These are phyloP conservation scores for Populus tremula DNA, from an alignment of 345 rosid genomes.

Conservation along the genomic window DNA sequence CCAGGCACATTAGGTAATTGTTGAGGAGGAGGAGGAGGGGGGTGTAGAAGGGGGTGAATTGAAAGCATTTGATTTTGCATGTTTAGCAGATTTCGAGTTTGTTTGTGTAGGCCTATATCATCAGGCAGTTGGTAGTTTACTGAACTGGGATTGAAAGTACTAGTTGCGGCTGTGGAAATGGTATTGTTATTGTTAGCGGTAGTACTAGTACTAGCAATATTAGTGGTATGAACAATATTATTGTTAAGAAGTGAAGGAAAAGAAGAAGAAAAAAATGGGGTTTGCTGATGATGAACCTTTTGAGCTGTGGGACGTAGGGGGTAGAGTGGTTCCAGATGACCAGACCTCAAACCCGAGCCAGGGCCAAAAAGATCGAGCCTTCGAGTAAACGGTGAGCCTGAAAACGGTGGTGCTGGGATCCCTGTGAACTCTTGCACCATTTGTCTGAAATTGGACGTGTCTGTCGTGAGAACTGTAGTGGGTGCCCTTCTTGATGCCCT, in stretches of 20 bases:
- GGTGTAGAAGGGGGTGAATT: constrained; percentile 36
- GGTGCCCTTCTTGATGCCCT: constrained; percentile 90
- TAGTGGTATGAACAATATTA: constrained; percentile 11
- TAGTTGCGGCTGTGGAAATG: constrained; percentile 10
- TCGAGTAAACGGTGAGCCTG: constrained; percentile 54
- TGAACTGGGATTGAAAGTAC: constrained; percentile 27
- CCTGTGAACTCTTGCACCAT: constrained; percentile 99
- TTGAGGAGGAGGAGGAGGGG: constrained; percentile 14
- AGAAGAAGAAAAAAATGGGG: constrained; percentile 29
- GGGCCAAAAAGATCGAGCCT: constrained; percentile 63
- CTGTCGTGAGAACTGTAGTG: constrained; percentile 83
- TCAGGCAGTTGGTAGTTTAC: constrained; percentile 33
- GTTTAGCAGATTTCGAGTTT: constrained; percentile 30
- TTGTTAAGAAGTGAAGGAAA: constrained; percentile 11
- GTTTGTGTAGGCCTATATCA: constrained; percentile 32
- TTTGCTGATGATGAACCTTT: constrained; percentile 37
- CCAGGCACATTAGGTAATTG: constrained; percentile 17
- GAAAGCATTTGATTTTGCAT: constrained; percentile 35
- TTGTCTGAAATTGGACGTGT: constrained; percentile 82
- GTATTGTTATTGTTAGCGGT: constrained; percentile 5
- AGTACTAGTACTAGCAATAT: constrained; percentile 4
- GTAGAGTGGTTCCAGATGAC: constrained; percentile 40
- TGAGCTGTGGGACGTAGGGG: constrained; percentile 56
- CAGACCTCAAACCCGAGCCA: constrained; percentile 37
- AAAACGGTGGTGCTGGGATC: constrained; percentile 74